Percentiles rank a stretch among this genome's conserved stretches.
phyloP scores from a whole-genome alignment of 148 eudicot genomes.

The Camellia granthamiana region DNA sequence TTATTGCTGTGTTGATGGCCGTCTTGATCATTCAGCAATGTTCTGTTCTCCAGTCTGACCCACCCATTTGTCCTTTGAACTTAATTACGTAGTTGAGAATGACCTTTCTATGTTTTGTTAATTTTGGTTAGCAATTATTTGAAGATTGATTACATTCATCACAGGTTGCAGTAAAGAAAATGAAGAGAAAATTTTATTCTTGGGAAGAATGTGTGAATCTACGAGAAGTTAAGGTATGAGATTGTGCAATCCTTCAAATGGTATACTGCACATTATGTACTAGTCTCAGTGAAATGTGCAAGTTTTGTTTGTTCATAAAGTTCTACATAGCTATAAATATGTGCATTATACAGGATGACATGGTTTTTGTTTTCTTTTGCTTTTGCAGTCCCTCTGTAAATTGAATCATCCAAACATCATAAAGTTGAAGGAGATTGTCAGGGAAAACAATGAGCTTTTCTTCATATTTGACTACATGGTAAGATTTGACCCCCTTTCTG shows the following conservation, averaged over 20 bases:
- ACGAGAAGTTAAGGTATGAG: conserved; percentile 86
- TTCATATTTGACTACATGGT: conserved; percentile 98
- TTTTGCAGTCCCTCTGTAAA: conserved; percentile 68
- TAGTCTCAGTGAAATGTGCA: background rate
- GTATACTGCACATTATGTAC: conserved; percentile 8
- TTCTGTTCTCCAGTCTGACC: background rate
- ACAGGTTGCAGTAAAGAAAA: conserved; percentile 96
- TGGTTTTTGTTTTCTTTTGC: conserved; percentile 8
- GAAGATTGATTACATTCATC: conserved; percentile 16
- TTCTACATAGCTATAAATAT: conserved; percentile 1
- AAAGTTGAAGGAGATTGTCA: conserved; percentile 93
- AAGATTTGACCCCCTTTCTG: conserved; percentile 17
- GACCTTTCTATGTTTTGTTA: background rate
- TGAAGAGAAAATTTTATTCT: conserved; percentile 83
- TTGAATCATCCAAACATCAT: conserved; percentile 92
- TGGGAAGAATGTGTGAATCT: conserved; percentile 94
- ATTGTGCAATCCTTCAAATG: background rate
- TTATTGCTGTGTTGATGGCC: background rate
- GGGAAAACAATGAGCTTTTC: conserved; percentile 75
- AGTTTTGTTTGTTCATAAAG: conserved; percentile 1
- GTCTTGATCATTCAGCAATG: background rate
- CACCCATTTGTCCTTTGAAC: background rate
- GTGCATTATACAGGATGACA: background rate
- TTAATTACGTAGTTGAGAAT: background rate
- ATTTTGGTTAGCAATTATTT: conserved; percentile 5